phyloP scores from a whole-genome alignment of 352 stramenopile genomes.

The Sclerospora graminicola region DNA sequence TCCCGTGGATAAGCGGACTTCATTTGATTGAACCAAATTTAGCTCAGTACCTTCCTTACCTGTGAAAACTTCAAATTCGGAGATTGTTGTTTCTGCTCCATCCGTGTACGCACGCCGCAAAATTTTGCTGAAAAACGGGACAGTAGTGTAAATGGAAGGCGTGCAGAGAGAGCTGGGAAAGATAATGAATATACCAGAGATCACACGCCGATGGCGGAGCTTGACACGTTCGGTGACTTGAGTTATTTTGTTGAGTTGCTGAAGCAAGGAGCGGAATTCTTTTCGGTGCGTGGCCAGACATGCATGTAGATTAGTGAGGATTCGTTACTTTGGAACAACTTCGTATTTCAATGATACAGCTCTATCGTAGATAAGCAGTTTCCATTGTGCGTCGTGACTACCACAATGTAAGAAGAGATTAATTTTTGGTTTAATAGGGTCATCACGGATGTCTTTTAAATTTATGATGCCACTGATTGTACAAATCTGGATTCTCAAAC shows the following conservation, averaged over 20 bases:
- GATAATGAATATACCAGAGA: constrained; percentile 11
- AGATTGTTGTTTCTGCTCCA: constrained; percentile 20
- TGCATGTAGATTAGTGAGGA: background rate
- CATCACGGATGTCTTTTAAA: too few species aligned
- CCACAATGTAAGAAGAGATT: constrained; percentile 19
- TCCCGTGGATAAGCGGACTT: too few species aligned
- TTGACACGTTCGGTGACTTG: too few species aligned
- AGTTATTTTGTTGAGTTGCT: too few species aligned
- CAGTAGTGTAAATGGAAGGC: constrained; percentile 4
- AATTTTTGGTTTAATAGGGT: background rate
- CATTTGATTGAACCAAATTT: too few species aligned
- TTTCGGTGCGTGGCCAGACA: constrained; percentile 25
- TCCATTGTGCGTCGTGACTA: too few species aligned
- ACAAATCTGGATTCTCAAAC: constrained; percentile 10
- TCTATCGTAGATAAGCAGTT: too few species aligned
- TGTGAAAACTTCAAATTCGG: too few species aligned
- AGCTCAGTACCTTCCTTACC: too few species aligned
- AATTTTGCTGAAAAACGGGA: constrained; percentile 1
- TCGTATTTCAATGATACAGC: constrained; percentile 47
- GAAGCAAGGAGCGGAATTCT: too few species aligned
- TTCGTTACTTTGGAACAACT: constrained; percentile 22
- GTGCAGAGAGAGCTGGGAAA: too few species aligned
- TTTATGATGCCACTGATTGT: background rate
- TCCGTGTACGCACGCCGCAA: constrained; percentile 12
- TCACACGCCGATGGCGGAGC: too few species aligned